Evolutionary conservation across 116 monocot genomes (phyloP), one percentile per base, ranked within the genome.

Genomic region (Dioscorea cayenensis): DNA sequence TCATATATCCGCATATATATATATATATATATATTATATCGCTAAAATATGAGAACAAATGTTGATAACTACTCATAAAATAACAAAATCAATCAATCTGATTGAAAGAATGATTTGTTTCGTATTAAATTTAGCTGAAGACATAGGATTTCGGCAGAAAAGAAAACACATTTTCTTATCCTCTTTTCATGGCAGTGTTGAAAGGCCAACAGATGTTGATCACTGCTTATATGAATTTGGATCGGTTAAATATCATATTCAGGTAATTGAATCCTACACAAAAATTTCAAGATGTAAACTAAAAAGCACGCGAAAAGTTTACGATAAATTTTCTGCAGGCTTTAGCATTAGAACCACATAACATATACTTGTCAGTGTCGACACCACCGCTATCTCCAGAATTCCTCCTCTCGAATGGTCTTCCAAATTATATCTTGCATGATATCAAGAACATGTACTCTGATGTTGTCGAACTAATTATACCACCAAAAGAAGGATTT

Each of bases 141-240:
- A 32, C 32, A 4, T 32, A 32, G 2, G 32, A 32, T 32, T 32
- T 32, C 32, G 32, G 0, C 2, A 2, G 3, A 32, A 32, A 32
- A 32, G 2, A 68, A 62, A 5, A 1, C 9, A 16, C 43, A 48
- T 36, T 23, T 18, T 49, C 51, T 8, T 4, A 17, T 36, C 23
- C 0, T 60, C 67, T 68, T 3, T 49, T 77, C 3, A 14, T 51
- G 59, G 27, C 66, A 91, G 85, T 51, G 78, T 28, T n/a, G 83
- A 78, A 74, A 82, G 49, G n/a, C 80, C 72, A 32, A 75, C 18
- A 37, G 77, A 80, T 25, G 63, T 81, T 36, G 91, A 91, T 43
- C 91, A 91, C 49, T 70, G 78, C 59, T 74, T 91, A 32, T 78
- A 78, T 77, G 91, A 91, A 79, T 79, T 81, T 48, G 91, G 91